These are phyloP conservation scores for Sarocladium kiliense DNA, from an alignment of 2,329 filamentous ascomycete genomes.

Conservation along the genomic window DNA sequence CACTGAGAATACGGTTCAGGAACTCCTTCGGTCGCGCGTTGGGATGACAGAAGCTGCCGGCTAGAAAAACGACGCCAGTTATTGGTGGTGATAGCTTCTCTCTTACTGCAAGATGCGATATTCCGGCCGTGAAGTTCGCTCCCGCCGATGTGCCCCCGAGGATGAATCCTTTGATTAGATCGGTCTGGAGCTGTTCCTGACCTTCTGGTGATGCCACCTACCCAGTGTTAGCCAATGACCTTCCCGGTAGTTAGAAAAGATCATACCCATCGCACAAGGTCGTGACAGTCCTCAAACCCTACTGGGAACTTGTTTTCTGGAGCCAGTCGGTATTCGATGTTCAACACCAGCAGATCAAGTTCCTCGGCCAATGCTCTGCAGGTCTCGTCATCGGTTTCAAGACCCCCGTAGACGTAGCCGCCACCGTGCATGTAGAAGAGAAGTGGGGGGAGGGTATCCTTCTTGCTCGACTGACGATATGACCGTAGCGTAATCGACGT, in stretches of 20 bases:
- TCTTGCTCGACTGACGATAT: conserved; percentile 14
- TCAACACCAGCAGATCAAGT: conserved; percentile 31
- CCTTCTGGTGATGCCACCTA: conserved; percentile 17
- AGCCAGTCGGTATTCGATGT: conserved; percentile 45
- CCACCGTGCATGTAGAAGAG: conserved; percentile 20
- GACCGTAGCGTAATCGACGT: conserved; percentile 16
- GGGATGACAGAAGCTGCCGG: conserved; percentile 36
- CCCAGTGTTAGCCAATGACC: neutral
- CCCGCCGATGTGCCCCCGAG: conserved; percentile 45
- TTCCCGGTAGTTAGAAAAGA: neutral
- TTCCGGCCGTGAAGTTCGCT: conserved; percentile 43
- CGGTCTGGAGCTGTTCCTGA: conserved; percentile 22
- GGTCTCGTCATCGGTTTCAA: conserved; percentile 22
- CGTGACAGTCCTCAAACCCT: conserved; percentile 35
- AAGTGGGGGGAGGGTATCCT: neutral
- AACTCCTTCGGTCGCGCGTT: conserved; percentile 33
- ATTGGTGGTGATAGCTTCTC: conserved; percentile 33
- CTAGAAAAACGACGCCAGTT: conserved; percentile 40
- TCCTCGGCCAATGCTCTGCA: conserved; percentile 19
- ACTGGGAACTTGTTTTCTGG: conserved; percentile 44
- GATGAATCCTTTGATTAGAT: conserved; percentile 40
- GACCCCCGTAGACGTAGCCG: conserved; percentile 19
- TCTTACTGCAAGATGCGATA: conserved; percentile 34
- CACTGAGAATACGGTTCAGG: conserved; percentile 16
- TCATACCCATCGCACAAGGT: conserved; percentile 17